These are phyloP conservation scores for Infundibulicybe gibba DNA, from an alignment of 768 basidiomycete species.

Conservation along the genomic window DNA sequence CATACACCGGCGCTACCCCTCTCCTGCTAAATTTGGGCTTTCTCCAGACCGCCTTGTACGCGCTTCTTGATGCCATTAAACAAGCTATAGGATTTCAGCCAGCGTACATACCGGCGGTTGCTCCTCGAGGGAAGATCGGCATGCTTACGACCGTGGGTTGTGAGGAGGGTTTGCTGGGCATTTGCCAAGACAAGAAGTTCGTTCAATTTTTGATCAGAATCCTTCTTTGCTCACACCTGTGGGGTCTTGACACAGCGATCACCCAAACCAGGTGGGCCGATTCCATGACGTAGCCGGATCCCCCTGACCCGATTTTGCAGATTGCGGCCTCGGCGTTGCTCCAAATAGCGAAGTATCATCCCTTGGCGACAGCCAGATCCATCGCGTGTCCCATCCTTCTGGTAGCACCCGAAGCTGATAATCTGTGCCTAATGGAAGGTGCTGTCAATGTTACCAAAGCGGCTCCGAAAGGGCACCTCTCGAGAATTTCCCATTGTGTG, in stretches of 20 bases:
- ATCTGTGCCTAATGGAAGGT: constrained; percentile 12
- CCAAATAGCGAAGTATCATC: constrained; percentile 8
- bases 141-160: constrained; percentile 16
- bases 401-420: constrained; percentile 14
- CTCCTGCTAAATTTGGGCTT: constrained; percentile 6
- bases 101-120: constrained; percentile 21
- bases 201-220: not conserved
- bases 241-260: not conserved
- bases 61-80: constrained; percentile 18
- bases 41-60: constrained; percentile 14
- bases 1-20: constrained; percentile 19
- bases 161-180: constrained; percentile 13
- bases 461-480: constrained; percentile 12
- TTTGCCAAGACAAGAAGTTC: constrained; percentile 5
- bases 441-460: constrained; percentile 9
- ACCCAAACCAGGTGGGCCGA: too few relatives aligned
- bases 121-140: constrained; percentile 23
- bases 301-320: not conserved
- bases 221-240: not conserved
- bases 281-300: too few relatives aligned
- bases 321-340: constrained; percentile 4
- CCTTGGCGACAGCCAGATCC: constrained; percentile 6
- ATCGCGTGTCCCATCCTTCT: constrained; percentile 16
- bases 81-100: constrained; percentile 21
- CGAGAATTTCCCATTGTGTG: constrained; percentile 11